phyloP scores from a whole-genome alignment of 257 asterid species.

The Forsythia suspensa region DNA sequence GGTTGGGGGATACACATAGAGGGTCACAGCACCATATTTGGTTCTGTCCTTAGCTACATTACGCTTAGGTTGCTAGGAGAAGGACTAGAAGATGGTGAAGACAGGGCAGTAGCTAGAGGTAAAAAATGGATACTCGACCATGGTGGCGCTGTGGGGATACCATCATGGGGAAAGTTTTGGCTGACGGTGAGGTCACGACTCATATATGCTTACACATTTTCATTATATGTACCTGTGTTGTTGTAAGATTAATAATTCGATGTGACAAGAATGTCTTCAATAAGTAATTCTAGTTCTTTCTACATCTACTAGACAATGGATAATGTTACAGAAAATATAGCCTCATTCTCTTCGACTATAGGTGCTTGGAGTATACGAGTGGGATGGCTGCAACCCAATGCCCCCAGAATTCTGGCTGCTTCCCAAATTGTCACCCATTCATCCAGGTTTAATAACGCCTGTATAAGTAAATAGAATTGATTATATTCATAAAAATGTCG shows the following conservation, averaged over 20 bases:
- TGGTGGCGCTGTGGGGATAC: constrained; percentile 48
- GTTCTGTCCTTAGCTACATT: constrained; percentile 37
- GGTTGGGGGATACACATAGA: constrained; percentile 59
- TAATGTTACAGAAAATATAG: not conserved
- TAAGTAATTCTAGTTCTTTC: no score
- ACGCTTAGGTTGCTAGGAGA: constrained; percentile 45
- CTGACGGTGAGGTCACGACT: constrained; percentile 33
- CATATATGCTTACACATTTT: not conserved
- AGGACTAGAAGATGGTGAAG: constrained; percentile 29
- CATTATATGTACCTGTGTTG: not conserved
- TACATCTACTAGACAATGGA: not conserved
- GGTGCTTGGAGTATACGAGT: constrained; percentile 55
- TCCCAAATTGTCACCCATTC: constrained; percentile 37
- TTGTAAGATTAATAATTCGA: not conserved
- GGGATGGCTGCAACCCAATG: constrained; percentile 58
- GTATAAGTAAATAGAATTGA: not conserved
- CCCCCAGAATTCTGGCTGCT: constrained; percentile 65
- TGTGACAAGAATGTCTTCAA: not conserved
- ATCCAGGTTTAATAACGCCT: constrained; percentile 39
- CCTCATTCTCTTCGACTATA: not conserved
- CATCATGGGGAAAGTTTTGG: constrained; percentile 63
- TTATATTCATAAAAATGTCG: not conserved
- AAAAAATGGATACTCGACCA: constrained; percentile 56
- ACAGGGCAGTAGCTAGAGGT: constrained; percentile 31
- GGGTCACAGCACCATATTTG: constrained; percentile 44